Conservation (phyloP, 129 eudicot genomes). For the Erigeron canadensis region DNA sequence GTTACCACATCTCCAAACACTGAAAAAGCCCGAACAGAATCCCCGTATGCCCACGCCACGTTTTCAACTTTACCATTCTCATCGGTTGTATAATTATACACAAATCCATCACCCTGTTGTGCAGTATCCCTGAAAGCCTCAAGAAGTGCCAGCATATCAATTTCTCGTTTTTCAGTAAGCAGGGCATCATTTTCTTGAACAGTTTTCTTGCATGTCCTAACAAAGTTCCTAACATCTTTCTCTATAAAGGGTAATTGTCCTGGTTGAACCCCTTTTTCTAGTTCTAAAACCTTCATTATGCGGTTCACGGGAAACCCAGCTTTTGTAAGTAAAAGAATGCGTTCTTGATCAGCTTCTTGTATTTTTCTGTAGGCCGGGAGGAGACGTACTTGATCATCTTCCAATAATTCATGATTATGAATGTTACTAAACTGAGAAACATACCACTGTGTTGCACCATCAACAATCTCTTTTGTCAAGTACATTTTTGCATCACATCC, state of each 20-base stretch:
- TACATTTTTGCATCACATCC: slow-evolving; percentile 83
- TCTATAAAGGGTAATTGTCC: slow-evolving; percentile 81
- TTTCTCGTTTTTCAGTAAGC: slow-evolving; percentile 64
- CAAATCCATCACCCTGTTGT: slow-evolving; percentile 57
- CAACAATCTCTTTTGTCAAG: slow-evolving; percentile 64
- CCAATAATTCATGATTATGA: slow-evolving; percentile 73
- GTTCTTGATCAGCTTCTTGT: slow-evolving; percentile 77
- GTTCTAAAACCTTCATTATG: slow-evolving; percentile 62
- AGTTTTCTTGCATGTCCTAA: slow-evolving; percentile 66
- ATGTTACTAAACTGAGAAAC: slow-evolving; percentile 73
- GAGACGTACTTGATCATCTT: slow-evolving; percentile 80
- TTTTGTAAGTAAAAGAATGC: slow-evolving; percentile 71
- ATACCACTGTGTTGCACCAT: slow-evolving; percentile 63
- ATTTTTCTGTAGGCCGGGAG: slow-evolving; percentile 78
- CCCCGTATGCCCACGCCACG: slow-evolving; percentile 72
- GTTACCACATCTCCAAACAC: slow-evolving; percentile 76
- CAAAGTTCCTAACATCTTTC: slow-evolving; percentile 75
- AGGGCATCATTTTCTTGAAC: slow-evolving; percentile 76
- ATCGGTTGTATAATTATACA: slow-evolving; percentile 53
- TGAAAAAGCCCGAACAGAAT: slow-evolving; percentile 56
- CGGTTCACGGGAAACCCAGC: slow-evolving; percentile 81
- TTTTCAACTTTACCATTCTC: slow-evolving; percentile 69
- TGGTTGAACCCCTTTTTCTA: slow-evolving; percentile 73
- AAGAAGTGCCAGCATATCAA: slow-evolving; percentile 61
- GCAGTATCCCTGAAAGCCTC: slow-evolving; percentile 50